These are phyloP conservation scores for Pestalotiopsis fici DNA, from an alignment of 2,329 filamentous ascomycete species.

Conservation along the genomic window DNA sequence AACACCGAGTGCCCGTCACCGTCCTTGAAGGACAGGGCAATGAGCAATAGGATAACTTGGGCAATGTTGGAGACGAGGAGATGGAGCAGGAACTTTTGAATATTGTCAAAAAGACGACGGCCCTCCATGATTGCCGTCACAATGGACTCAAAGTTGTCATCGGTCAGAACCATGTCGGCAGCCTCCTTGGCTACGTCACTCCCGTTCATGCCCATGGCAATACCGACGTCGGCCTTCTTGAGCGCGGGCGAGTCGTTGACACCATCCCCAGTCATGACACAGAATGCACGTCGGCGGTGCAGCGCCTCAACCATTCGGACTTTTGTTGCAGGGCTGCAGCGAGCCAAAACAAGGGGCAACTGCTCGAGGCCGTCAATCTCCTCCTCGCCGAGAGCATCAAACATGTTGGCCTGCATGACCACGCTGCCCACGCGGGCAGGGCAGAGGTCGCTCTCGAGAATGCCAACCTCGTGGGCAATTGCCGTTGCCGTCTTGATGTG, in stretches of 20 bases:
- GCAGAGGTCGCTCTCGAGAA: conserved; percentile 43
- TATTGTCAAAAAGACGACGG: conserved; percentile 70
- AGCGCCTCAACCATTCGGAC: conserved; percentile 77
- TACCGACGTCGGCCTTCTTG: conserved; percentile 73
- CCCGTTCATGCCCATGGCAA: conserved; percentile 72
- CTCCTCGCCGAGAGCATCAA: conserved; percentile 62
- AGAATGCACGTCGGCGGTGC: conserved; percentile 67
- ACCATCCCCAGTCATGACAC: conserved; percentile 75
- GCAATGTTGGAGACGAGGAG: conserved; percentile 71
- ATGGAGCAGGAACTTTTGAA: conserved; percentile 70
- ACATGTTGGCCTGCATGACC: conserved; percentile 64
- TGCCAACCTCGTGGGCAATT: conserved; percentile 67
- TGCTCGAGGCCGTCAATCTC: conserved; percentile 63
- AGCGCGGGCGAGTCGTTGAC: conserved; percentile 76
- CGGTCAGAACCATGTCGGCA: conserved; percentile 83
- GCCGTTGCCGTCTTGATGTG: conserved; percentile 68
- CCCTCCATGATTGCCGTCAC: conserved; percentile 73
- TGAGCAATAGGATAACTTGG: conserved; percentile 68
- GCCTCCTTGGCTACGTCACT: conserved; percentile 79
- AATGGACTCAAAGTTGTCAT: conserved; percentile 86
- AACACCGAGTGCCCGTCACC: conserved; percentile 60
- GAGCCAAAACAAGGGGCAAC: conserved; percentile 68
- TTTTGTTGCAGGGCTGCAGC: conserved; percentile 71
- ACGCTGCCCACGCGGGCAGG: conserved; percentile 40
- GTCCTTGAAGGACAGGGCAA: conserved; percentile 72